phyloP scores from a whole-genome alignment of 129 eudicot genomes.

The Chrysanthemum seticuspe region DNA sequence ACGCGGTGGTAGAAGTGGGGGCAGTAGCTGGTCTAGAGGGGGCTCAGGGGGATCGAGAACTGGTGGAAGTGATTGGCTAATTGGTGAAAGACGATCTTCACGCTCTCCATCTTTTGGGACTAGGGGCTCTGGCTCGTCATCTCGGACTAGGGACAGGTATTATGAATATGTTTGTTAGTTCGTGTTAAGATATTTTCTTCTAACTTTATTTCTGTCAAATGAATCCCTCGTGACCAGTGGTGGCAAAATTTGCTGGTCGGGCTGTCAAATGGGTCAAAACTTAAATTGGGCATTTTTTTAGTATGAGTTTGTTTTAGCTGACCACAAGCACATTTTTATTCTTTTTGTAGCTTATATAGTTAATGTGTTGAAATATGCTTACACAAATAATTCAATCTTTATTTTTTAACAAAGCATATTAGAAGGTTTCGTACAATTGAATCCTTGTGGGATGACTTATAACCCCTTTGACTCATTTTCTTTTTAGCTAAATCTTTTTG shows the following conservation, averaged over 20 bases:
- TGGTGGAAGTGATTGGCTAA: conserved; percentile 77
- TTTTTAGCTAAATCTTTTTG: neutral
- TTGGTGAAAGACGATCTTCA: conserved; percentile 62
- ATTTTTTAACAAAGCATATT: neutral
- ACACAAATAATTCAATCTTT: neutral
- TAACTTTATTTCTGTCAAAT: neutral
- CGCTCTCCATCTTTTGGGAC: conserved; percentile 61
- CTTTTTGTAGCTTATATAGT: neutral
- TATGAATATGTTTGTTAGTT: conserved; percentile 1
- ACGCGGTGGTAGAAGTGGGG: conserved; percentile 66
- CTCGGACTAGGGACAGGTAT: conserved; percentile 39
- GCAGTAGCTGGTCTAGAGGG: conserved; percentile 63
- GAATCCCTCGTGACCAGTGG: neutral
- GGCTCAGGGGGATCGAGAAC: conserved; percentile 35
- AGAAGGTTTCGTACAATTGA: neutral
- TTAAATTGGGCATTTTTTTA: neutral
- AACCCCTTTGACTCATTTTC: neutral
- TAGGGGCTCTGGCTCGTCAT: conserved; percentile 27
- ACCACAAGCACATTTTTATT: neutral
- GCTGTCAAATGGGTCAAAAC: neutral
- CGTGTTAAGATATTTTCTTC: neutral
- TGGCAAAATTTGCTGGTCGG: neutral
- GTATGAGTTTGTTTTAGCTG: neutral
- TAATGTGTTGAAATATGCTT: neutral
- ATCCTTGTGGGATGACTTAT: neutral